phyloP scores from a whole-genome alignment of 805 yeast genomes.

The Cyberlindnera sargentensis region DNA sequence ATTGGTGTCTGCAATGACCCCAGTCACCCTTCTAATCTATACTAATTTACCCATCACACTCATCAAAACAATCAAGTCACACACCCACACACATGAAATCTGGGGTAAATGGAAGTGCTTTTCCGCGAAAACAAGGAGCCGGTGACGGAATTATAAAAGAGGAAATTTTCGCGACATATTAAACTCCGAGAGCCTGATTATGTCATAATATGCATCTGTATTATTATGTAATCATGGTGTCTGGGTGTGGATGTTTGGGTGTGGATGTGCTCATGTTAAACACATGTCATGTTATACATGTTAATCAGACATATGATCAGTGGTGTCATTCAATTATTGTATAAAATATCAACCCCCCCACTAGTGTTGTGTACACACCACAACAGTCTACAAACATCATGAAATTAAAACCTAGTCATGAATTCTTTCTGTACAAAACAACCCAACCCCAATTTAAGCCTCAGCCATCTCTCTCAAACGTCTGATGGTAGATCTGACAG shows the following conservation, averaged over 20 bases:
- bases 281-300: too few relatives aligned
- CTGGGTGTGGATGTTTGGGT: too few relatives aligned
- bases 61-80: neutral
- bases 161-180: neutral
- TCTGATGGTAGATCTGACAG: conserved; percentile 99
- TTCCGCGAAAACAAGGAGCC: neutral
- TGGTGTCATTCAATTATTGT: too few relatives aligned
- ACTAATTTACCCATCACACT: neutral
- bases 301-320: too few relatives aligned
- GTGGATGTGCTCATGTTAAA: too few relatives aligned
- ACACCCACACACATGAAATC: neutral
- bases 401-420: conserved; percentile 14
- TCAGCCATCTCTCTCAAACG: conserved; percentile 99
- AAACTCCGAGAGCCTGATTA: too few relatives aligned
- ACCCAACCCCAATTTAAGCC: conserved; percentile 55
- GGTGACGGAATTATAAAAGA: neutral
- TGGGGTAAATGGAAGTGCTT: conserved; percentile 1
- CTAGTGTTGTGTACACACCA: neutral
- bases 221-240: too few relatives aligned
- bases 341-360: too few relatives aligned
- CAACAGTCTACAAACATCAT: too few relatives aligned
- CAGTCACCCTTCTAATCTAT: too few relatives aligned
- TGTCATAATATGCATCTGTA: too few relatives aligned
- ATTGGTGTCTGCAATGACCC: too few relatives aligned
- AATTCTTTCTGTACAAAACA: conserved; percentile 21